Percentiles rank a stretch among this genome's conserved stretches.
Evolutionary conservation across 2,329 filamentous ascomycete species (phyloP).

Genomic region (Botryosphaeria dothidea): DNA sequence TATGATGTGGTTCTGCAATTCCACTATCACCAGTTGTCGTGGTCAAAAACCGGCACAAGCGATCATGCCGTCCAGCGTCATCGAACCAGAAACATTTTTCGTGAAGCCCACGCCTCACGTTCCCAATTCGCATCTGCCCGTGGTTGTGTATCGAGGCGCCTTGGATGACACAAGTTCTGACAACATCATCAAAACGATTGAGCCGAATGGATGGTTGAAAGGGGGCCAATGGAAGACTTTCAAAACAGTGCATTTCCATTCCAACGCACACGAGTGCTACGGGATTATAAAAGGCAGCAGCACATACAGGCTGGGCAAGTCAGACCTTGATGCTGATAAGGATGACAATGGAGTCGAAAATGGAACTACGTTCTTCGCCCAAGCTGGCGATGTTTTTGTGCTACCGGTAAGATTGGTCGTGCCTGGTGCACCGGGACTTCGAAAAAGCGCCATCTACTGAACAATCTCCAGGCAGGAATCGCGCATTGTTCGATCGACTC

Average conservation of each 20-base stretch:
- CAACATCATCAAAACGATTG: not conserved
- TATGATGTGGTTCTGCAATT: no score
- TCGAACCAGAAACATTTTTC: not conserved
- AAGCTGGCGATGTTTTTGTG: not conserved
- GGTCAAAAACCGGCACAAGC: no score
- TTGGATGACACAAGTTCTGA: not conserved
- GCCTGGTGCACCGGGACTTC: no score
- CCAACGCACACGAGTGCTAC: conserved; percentile 5
- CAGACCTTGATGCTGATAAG: not conserved
- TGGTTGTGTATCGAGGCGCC: not conserved
- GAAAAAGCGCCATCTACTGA: no score
- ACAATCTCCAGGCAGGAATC: not conserved
- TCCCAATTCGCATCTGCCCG: conserved; percentile 3
- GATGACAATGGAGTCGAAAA: not conserved
- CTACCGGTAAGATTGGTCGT: not conserved
- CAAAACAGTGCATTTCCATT: not conserved
- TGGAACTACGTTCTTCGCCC: not conserved
- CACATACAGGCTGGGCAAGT: not conserved
- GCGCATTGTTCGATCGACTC: not conserved
- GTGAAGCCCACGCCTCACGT: not conserved
- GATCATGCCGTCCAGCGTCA: no score
- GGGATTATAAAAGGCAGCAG: not conserved
- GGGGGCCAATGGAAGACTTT: conserved; percentile 12
- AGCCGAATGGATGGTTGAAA: conserved; percentile 9
- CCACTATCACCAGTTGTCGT: no score